phyloP scores from a whole-genome alignment of 1,139 yeast species.

The Nematodospora anomalae region DNA sequence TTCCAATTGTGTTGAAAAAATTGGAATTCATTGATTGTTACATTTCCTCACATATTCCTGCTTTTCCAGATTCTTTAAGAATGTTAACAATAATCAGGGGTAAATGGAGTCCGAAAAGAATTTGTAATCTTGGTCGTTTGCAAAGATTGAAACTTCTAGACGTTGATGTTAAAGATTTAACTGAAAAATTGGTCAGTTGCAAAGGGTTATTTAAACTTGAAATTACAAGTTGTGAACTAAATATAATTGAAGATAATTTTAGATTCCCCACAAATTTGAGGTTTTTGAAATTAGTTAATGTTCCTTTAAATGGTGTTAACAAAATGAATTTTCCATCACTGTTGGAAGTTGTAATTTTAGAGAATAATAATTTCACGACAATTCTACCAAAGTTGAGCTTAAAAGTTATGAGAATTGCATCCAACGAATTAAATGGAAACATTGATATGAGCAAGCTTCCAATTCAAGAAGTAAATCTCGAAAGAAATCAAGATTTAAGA shows the following conservation, averaged over 20 bases:
- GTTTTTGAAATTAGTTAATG: slow-evolving; percentile 8
- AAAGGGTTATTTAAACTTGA: slow-evolving; percentile 11
- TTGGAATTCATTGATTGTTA: slow-evolving; percentile 15
- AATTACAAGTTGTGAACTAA: slow-evolving; percentile 7
- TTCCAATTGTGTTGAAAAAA: slow-evolving; percentile 11
- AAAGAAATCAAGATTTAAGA: slow-evolving; percentile 7
- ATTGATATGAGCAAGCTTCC: slow-evolving; percentile 5
- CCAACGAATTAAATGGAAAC: slow-evolving; percentile 8
- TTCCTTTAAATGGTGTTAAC: slow-evolving; percentile 3
- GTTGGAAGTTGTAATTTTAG: slow-evolving; percentile 17
- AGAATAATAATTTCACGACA: slow-evolving; percentile 6
- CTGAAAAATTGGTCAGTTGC: slow-evolving; percentile 11
- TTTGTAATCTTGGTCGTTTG: slow-evolving; percentile 11
- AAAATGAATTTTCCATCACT: slow-evolving; percentile 13
- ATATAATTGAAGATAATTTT: slow-evolving; percentile 3
- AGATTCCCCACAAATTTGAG: slow-evolving; percentile 10
- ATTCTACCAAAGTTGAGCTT: slow-evolving; percentile 4
- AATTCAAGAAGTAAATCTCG: slow-evolving; percentile 9
- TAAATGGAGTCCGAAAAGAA: slow-evolving; percentile 14
- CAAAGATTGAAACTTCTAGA: slow-evolving; percentile 11
- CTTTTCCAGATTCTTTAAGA: slow-evolving; percentile 15
- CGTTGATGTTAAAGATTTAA: slow-evolving; percentile 15
- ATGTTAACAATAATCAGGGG: slow-evolving; percentile 12
- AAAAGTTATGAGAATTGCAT: slow-evolving; percentile 9
- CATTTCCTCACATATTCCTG: slow-evolving; percentile 12